These are phyloP conservation scores for Acarospora socialis DNA, from an alignment of 2,329 filamentous ascomycete genomes.

Conservation along the genomic window DNA sequence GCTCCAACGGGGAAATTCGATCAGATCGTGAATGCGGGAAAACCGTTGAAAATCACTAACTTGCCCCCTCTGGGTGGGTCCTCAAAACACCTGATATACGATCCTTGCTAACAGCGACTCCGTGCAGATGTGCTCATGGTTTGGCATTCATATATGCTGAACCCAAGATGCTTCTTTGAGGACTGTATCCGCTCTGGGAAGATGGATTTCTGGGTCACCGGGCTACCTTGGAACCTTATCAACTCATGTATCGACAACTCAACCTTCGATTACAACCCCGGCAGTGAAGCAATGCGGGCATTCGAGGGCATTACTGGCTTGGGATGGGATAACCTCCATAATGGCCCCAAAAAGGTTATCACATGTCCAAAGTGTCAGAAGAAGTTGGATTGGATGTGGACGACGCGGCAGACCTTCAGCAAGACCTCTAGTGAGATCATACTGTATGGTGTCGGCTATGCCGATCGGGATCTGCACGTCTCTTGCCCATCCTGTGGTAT, in stretches of 20 bases:
- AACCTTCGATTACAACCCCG: constrained; percentile 42
- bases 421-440: no score
- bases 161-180: constrained; percentile 59
- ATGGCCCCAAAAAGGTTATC: constrained; percentile 34
- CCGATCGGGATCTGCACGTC: constrained; percentile 33
- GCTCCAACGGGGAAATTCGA: not conserved
- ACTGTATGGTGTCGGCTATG: constrained; percentile 20
- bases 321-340: constrained; percentile 46
- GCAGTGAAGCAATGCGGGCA: constrained; percentile 26
- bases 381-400: no score
- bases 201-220: constrained; percentile 43
- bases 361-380: constrained; percentile 42
- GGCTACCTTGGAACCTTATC: constrained; percentile 52
- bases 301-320: constrained; percentile 38
- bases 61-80: constrained; percentile 46
- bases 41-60: constrained; percentile 13
- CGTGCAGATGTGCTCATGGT: constrained; percentile 58
- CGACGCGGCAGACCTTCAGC: no score
- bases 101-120: no score
- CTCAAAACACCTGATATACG: constrained; percentile 7
- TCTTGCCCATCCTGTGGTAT: constrained; percentile 39
- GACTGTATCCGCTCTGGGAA: constrained; percentile 50
- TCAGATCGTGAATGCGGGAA: not conserved
- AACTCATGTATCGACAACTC: constrained; percentile 43
- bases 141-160: constrained; percentile 67